Evolutionary conservation across 305 asterid genomes (phyloP).

Genomic region (Andrographis paniculata): DNA sequence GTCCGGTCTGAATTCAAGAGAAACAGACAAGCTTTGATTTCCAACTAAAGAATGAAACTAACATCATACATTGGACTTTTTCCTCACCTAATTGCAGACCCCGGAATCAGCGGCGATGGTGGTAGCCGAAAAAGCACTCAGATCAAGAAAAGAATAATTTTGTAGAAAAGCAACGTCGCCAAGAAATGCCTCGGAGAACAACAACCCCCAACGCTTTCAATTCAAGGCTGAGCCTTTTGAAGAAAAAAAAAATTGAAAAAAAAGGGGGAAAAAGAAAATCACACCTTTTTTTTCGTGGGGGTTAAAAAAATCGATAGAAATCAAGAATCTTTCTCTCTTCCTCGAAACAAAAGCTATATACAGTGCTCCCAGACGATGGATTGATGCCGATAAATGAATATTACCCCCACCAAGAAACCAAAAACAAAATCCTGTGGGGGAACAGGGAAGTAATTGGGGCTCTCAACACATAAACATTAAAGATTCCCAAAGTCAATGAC

Average conservation of each 20-base stretch:
- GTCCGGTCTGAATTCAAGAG: constrained; percentile 17
- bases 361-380: constrained; percentile 1
- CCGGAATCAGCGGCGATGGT: constrained; percentile 22
- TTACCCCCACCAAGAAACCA: constrained; percentile 17
- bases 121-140: constrained; percentile 23
- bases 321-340: constrained; percentile 14
- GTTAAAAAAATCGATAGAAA: constrained; percentile 5
- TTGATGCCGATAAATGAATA: constrained; percentile 21
- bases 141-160: constrained; percentile 22
- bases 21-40: constrained; percentile 5
- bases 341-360: background rate
- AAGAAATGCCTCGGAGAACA: constrained; percentile 13
- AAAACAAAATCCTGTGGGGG: constrained; percentile 15
- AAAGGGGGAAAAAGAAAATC: too few species aligned
- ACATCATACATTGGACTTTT: constrained; percentile 10
- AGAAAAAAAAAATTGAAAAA: too few species aligned
- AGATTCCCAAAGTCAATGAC: background rate
- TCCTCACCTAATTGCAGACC: constrained; percentile 31
- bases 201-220: constrained; percentile 23
- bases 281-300: background rate
- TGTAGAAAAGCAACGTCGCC: constrained; percentile 14
- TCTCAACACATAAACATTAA: constrained; percentile 13
- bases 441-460: constrained; percentile 14
- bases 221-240: constrained; percentile 20
- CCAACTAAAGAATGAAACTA: background rate